Percentiles rank a stretch among this genome's conserved stretches.
Evolutionary conservation across 495 filamentous ascomycete genomes (phyloP).

Genomic region (Penicilliopsis zonata): DNA sequence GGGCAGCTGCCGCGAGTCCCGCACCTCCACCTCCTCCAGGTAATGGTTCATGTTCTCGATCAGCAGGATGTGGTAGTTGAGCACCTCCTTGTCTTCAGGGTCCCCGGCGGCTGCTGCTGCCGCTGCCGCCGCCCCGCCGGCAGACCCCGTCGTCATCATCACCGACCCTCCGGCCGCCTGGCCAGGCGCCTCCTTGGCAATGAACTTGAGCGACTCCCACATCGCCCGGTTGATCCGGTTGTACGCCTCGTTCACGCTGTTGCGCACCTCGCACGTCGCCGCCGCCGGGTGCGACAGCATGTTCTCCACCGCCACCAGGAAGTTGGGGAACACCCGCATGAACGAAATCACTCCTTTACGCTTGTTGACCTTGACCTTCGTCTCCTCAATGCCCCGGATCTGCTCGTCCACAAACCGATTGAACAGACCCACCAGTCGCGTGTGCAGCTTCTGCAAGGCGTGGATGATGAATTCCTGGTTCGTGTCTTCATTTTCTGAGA

Average conservation of each 20-base stretch:
- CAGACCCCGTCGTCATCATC: constrained; percentile 39
- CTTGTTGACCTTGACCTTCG: constrained; percentile 99
- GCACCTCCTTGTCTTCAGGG: constrained; percentile 83
- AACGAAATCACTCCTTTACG: constrained; percentile 91
- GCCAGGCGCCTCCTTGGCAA: constrained; percentile 81
- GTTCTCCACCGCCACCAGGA: constrained; percentile 67
- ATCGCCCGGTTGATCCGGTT: constrained; percentile 83
- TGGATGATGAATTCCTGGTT: constrained; percentile 85
- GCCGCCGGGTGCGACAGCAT: constrained; percentile 51
- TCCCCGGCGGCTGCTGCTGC: constrained; percentile 46
- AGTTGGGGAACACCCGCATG: constrained; percentile 83
- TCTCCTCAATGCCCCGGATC: constrained; percentile 89
- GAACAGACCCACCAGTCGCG: constrained; percentile 63
- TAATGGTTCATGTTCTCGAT: constrained; percentile 99
- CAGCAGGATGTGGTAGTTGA: constrained; percentile 92
- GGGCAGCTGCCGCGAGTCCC: constrained; percentile 51
- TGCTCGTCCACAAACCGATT: constrained; percentile 88
- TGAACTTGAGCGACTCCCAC: constrained; percentile 93
- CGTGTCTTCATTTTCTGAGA: constrained; percentile 67
- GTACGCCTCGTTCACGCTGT: constrained; percentile 78
- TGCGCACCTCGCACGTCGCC: constrained; percentile 51
- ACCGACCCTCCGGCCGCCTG: constrained; percentile 31
- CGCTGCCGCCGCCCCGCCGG: no score
- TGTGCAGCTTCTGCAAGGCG: constrained; percentile 66
- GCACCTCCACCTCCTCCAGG: constrained; percentile 77